A percentile compares a stretch with the other conserved stretches of the same genome.
Evolutionary conservation across 805 yeast genomes (phyloP).

Genomic region (Ogataea henricii): DNA sequence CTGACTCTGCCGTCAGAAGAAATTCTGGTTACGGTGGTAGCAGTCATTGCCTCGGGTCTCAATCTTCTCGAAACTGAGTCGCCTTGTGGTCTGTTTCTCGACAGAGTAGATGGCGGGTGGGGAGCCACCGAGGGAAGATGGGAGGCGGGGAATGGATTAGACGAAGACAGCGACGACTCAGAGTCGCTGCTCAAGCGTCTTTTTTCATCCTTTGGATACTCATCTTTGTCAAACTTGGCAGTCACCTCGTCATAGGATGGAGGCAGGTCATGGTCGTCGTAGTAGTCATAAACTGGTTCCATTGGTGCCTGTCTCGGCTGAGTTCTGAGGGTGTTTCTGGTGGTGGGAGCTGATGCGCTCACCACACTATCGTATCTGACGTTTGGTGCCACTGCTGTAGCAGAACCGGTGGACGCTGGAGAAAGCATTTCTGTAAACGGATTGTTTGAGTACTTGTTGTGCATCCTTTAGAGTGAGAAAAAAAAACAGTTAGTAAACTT

Average conservation of each 20-base stretch:
- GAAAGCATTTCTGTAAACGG: slow-evolving; percentile 55
- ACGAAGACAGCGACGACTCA: slow-evolving; percentile 17
- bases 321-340: background rate
- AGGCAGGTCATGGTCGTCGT: slow-evolving; percentile 41
- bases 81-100: slow-evolving; percentile 18
- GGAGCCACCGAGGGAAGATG: slow-evolving; percentile 12
- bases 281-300: slow-evolving; percentile 21
- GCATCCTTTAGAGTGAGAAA: slow-evolving; percentile 8
- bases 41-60: slow-evolving; percentile 24
- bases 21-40: slow-evolving; percentile 29
- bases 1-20: slow-evolving; percentile 34
- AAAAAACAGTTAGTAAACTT: background rate
- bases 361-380: slow-evolving; percentile 32
- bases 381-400: slow-evolving; percentile 13
- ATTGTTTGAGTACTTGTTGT: slow-evolving; percentile 42
- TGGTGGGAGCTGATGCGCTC: slow-evolving; percentile 1
- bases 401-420: slow-evolving; percentile 37
- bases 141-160: slow-evolving; percentile 31
- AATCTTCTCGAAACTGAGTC: slow-evolving; percentile 30
- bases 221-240: slow-evolving; percentile 39
- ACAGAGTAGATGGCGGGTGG: background rate
- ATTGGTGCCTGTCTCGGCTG: slow-evolving; percentile 1
- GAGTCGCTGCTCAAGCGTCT: slow-evolving; percentile 24
- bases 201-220: slow-evolving; percentile 58
- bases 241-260: slow-evolving; percentile 75